Conservation (phyloP, 306 rosid species). For the Echinosophora koreensis region DNA sequence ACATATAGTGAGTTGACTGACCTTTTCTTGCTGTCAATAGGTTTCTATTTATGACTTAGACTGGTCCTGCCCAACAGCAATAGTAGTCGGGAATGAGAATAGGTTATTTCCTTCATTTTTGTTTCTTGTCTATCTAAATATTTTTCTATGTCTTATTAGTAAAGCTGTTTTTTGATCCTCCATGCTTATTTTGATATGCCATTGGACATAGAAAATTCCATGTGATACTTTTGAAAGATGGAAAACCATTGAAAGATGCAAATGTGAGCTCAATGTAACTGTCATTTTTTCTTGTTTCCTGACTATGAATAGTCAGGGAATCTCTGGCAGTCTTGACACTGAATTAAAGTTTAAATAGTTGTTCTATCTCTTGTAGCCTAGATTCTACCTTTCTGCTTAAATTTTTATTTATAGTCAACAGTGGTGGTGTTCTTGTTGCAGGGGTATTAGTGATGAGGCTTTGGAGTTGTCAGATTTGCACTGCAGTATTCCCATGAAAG, state of each 20-base stretch:
- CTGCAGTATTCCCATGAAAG: constrained; percentile 92
- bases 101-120: constrained; percentile 58
- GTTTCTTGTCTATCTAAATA: not conserved
- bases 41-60: constrained; percentile 84
- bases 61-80: constrained; percentile 94
- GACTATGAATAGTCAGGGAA: constrained; percentile 10
- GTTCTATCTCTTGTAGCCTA: not conserved
- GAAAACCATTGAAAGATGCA: constrained; percentile 7
- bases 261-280: constrained; percentile 14
- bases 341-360: constrained; percentile 15
- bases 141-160: constrained; percentile 13
- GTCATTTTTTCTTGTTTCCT: constrained; percentile 6
- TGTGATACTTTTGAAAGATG: constrained; percentile 12
- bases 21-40: constrained; percentile 53
- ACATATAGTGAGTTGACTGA: constrained; percentile 34
- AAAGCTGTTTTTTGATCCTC: constrained; percentile 24
- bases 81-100: constrained; percentile 87
- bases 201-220: constrained; percentile 16
- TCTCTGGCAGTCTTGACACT: not conserved
- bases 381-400: constrained; percentile 8
- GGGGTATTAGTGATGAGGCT: constrained; percentile 92
- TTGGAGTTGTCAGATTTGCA: constrained; percentile 83
- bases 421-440: constrained; percentile 46
- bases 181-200: constrained; percentile 15
- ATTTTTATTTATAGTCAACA: constrained; percentile 8